A percentile compares a stretch with the other conserved stretches of the same genome.
phyloP scores from a whole-genome alignment of 768 basidiomycete genomes.

The Tremella fuciformis region DNA sequence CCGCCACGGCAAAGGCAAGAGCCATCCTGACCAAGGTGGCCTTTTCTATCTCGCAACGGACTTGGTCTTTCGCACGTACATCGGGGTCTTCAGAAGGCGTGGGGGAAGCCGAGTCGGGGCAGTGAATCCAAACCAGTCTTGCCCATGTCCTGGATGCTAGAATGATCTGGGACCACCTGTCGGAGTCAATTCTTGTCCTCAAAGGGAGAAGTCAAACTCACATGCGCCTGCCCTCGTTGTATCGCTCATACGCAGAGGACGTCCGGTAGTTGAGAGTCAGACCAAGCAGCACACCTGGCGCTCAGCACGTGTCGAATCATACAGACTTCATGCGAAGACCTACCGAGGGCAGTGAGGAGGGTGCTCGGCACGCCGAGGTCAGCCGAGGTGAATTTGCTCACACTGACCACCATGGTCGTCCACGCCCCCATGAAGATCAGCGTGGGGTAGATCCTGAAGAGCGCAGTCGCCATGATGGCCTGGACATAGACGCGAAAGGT shows the following conservation, averaged over 20 bases:
- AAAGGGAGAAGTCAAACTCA: background rate
- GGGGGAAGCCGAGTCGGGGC: slow-evolving; percentile 30
- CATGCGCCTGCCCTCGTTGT: slow-evolving; percentile 45
- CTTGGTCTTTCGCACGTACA: slow-evolving; percentile 22
- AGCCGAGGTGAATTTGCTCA: slow-evolving; percentile 35
- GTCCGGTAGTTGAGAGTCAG: slow-evolving; percentile 44
- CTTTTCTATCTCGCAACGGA: slow-evolving; percentile 37
- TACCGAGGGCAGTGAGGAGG: slow-evolving; percentile 42
- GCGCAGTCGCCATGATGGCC: slow-evolving; percentile 34
- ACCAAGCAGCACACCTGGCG: slow-evolving; percentile 44
- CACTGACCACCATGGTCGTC: slow-evolving; percentile 28
- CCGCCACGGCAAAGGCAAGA: slow-evolving; percentile 46
- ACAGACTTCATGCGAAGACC: slow-evolving; percentile 3
- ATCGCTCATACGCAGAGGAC: slow-evolving; percentile 44
- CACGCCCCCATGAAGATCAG: slow-evolving; percentile 40
- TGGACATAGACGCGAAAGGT: slow-evolving; percentile 19
- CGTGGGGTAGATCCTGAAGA: slow-evolving; percentile 39
- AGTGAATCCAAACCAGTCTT: slow-evolving; percentile 48
- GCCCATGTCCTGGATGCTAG: slow-evolving; percentile 41
- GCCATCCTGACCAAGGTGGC: slow-evolving; percentile 42
- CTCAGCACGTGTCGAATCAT: background rate
- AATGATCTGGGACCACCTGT: slow-evolving; percentile 45
- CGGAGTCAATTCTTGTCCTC: background rate
- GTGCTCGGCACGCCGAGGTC: slow-evolving; percentile 40
- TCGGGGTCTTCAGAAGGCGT: slow-evolving; percentile 24